Conservation (phyloP, 371 early-diverging fungal genomes). For the Blastocladiella emersonii region DNA sequence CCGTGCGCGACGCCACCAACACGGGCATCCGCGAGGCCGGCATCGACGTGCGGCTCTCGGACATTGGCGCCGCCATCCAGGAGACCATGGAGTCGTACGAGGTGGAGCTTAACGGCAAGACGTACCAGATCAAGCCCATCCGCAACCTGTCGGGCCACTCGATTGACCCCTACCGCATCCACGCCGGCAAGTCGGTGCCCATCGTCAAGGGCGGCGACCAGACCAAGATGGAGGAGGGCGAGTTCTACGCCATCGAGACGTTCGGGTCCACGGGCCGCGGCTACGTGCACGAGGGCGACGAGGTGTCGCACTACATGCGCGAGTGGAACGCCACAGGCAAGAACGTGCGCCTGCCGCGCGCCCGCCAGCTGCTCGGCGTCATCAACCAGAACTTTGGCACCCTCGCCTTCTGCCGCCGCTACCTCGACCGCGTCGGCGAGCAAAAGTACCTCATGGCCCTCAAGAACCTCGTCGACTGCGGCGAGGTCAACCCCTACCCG, state of each 20-base stretch:
- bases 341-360: slow-evolving; percentile 42
- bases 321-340: slow-evolving; percentile 37
- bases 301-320: slow-evolving; percentile 91
- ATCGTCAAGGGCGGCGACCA: slow-evolving; percentile 79
- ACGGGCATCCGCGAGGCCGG: slow-evolving; percentile 91
- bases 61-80: slow-evolving; percentile 95
- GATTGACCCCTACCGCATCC: slow-evolving; percentile 90
- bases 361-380: slow-evolving; percentile 69
- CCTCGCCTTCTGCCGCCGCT: slow-evolving; percentile 95
- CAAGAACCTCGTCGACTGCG: slow-evolving; percentile 71
- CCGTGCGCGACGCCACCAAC: slow-evolving; percentile 95
- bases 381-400: slow-evolving; percentile 93
- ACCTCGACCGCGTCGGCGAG: slow-evolving; percentile 86
- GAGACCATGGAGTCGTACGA: slow-evolving; percentile 99
- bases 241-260: slow-evolving; percentile 97
- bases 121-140: slow-evolving; percentile 87
- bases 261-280: slow-evolving; percentile 97
- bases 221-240: slow-evolving; percentile 95
- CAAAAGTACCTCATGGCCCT: slow-evolving; percentile 71
- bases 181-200: slow-evolving; percentile 95
- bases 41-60: slow-evolving; percentile 91
- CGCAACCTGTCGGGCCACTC: slow-evolving; percentile 97
- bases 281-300: slow-evolving; percentile 79
- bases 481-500: slow-evolving; percentile 82
- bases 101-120: slow-evolving; percentile 87